Percentiles rank a stretch among this genome's conserved stretches.
Conservation (phyloP, 176 grass and related monocot species). For the Oryza glumipatula region DNA sequence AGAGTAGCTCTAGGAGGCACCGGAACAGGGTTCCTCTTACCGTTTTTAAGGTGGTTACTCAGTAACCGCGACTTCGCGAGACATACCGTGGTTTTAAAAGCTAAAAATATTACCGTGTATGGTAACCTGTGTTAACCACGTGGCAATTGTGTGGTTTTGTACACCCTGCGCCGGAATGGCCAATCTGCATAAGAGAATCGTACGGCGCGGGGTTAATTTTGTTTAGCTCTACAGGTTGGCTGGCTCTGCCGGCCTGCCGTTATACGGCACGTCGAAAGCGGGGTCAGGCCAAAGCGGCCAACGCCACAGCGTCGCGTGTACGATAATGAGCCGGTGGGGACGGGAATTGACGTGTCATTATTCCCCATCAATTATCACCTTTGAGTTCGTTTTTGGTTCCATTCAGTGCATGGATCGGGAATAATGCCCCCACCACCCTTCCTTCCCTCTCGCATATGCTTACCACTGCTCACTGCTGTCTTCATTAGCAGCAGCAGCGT, state of each 20-base stretch:
- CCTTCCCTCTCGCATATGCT: neutral
- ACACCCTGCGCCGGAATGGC: no score
- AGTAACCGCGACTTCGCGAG: no score
- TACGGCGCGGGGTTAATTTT: neutral
- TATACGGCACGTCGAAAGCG: constrained; percentile 36
- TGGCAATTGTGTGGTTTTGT: no score
- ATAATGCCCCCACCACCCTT: constrained; percentile 28
- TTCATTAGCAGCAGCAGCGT: neutral
- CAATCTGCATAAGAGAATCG: neutral
- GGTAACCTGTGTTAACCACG: no score
- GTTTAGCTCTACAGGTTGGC: neutral
- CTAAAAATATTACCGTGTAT: no score
- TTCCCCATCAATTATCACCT: constrained; percentile 31
- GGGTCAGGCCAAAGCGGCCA: neutral
- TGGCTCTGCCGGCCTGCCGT: neutral
- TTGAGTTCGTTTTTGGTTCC: constrained; percentile 46
- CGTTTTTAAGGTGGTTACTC: no score
- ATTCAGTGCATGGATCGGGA: constrained; percentile 45
- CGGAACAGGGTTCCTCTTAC: no score
- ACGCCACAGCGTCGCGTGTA: constrained; percentile 24
- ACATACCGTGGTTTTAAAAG: no score
- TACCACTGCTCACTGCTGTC: neutral
- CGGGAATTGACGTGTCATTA: constrained; percentile 28
- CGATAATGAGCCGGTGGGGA: constrained; percentile 14
- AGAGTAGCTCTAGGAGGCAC: no score